Evolutionary conservation across 2,329 filamentous ascomycete species (phyloP).

Genomic region (Zymoseptoria brevis): DNA sequence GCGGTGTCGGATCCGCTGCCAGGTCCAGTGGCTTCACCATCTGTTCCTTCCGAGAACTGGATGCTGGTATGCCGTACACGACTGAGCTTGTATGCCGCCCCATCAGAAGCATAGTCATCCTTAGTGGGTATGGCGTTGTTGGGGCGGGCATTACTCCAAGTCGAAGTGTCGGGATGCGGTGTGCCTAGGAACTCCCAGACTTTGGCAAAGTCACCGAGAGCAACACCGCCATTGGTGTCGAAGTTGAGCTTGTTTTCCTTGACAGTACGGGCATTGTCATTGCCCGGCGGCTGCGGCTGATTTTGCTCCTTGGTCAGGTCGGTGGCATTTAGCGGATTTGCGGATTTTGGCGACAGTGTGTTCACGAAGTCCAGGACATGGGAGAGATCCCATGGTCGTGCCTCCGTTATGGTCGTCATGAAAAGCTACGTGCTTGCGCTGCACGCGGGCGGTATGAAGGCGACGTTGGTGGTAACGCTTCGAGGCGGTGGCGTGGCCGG

Average conservation of each 20-base stretch:
- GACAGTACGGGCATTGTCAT: not conserved
- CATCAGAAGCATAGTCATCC: conserved; percentile 38
- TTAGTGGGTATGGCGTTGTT: conserved; percentile 10
- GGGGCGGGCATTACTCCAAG: not conserved
- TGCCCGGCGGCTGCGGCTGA: not conserved
- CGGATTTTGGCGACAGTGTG: conserved; percentile 14
- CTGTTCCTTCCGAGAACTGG: conserved; percentile 16
- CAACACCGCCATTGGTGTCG: conserved; percentile 7
- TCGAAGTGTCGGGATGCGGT: conserved; percentile 7
- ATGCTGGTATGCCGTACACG: not conserved
- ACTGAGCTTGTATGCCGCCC: conserved; percentile 29
- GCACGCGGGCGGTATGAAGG: conserved; percentile 4
- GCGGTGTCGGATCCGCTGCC: not conserved
- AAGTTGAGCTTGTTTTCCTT: conserved; percentile 4
- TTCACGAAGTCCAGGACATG: conserved; percentile 38
- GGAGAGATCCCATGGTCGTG: conserved; percentile 40
- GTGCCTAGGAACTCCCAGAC: conserved; percentile 40
- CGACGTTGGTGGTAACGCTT: not conserved
- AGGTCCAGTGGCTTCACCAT: conserved; percentile 10
- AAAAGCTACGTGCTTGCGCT: conserved; percentile 13
- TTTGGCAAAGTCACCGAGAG: conserved; percentile 40
- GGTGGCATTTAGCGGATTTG: conserved; percentile 1
- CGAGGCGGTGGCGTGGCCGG: not conserved
- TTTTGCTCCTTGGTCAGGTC: not conserved
- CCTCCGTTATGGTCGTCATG: conserved; percentile 28